Conservation (phyloP, 768 basidiomycete genomes). For the Mycena crocata region DNA sequence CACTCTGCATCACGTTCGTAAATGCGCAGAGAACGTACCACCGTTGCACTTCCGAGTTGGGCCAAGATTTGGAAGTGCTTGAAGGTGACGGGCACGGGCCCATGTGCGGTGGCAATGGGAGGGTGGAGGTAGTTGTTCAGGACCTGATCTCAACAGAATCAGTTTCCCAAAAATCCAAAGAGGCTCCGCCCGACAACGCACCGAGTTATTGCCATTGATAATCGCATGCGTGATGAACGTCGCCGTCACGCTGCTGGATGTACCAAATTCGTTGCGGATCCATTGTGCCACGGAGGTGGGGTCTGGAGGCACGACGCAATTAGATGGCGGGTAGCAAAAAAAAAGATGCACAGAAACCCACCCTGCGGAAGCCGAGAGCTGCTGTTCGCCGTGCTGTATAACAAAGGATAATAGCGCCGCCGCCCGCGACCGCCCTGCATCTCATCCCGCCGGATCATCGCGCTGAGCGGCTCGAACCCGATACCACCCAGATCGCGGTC, state of each 20-base stretch:
- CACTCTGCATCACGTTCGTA: neutral
- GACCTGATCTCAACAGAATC: slow-evolving; percentile 10
- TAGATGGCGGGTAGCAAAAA: neutral
- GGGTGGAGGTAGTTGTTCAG: slow-evolving; percentile 15
- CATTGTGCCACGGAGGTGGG: slow-evolving; percentile 69
- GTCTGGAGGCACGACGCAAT: slow-evolving; percentile 45
- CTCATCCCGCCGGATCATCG: slow-evolving; percentile 83
- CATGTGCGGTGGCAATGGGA: slow-evolving; percentile 29
- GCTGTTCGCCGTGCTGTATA: slow-evolving; percentile 49
- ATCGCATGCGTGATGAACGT: slow-evolving; percentile 80
- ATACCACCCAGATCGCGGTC: slow-evolving; percentile 57
- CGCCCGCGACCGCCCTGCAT: slow-evolving; percentile 66
- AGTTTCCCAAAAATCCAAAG: neutral
- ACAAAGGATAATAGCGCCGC: slow-evolving; percentile 57
- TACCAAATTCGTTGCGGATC: slow-evolving; percentile 68
- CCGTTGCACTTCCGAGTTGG: slow-evolving; percentile 69
- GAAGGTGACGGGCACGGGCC: slow-evolving; percentile 73
- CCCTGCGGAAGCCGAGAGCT: slow-evolving; percentile 70
- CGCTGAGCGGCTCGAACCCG: slow-evolving; percentile 76
- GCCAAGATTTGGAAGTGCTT: slow-evolving; percentile 84
- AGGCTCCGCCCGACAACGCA: slow-evolving; percentile 36
- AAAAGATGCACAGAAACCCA: slow-evolving; percentile 42
- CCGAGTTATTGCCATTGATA: slow-evolving; percentile 69
- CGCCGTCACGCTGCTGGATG: slow-evolving; percentile 68
- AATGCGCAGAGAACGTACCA: slow-evolving; percentile 46